These are phyloP conservation scores for Penicillium cosmopolitanum DNA, from an alignment of 495 filamentous ascomycete species.

Conservation along the genomic window DNA sequence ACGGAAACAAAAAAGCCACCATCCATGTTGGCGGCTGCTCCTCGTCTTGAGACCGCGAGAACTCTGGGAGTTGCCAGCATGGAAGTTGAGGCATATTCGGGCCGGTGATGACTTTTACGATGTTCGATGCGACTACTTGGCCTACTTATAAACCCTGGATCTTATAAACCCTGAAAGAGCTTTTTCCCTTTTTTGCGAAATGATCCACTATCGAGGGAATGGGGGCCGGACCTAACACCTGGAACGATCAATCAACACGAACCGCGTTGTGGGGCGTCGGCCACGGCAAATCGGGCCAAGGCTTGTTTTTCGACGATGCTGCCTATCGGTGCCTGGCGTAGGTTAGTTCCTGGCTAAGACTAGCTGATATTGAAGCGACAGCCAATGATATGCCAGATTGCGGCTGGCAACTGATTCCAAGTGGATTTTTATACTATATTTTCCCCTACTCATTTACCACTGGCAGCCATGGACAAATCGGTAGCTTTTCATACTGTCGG, in stretches of 20 bases:
- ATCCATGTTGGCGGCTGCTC: slow-evolving; percentile 11
- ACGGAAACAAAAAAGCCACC: slow-evolving; percentile 7
- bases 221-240: neutral
- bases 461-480: too few relatives aligned
- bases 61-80: neutral
- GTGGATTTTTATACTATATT: too few relatives aligned
- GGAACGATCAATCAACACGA: neutral
- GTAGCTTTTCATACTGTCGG: too few relatives aligned
- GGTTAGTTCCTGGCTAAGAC: too few relatives aligned
- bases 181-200: neutral
- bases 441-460: too few relatives aligned
- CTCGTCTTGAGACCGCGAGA: neutral
- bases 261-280: neutral
- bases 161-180: neutral
- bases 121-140: neutral
- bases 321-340: neutral
- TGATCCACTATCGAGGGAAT: neutral
- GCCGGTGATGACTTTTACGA: neutral
- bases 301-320: neutral
- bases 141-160: neutral
- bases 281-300: neutral
- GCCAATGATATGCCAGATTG: too few relatives aligned
- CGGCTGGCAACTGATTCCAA: too few relatives aligned
- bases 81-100: neutral
- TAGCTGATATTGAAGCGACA: too few relatives aligned